A percentile compares a stretch with the other conserved stretches of the same genome.
Conservation (phyloP, 176 grass and related monocot genomes). For the Carex cristatella region DNA sequence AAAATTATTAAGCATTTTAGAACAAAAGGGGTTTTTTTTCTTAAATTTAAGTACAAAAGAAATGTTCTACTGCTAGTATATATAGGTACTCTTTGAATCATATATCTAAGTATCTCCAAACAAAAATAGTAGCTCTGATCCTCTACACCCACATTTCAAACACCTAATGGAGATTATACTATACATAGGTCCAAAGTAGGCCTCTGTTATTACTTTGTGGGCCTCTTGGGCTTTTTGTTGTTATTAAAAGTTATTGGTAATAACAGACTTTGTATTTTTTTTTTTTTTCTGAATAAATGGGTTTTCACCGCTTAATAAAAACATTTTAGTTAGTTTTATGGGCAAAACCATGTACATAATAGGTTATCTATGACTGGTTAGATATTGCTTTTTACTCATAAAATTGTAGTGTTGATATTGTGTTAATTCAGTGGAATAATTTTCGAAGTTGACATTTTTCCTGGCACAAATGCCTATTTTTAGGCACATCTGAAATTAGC, state of each 20-base stretch:
- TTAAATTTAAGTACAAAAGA: neutral
- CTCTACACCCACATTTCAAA: neutral
- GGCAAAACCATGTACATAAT: neutral
- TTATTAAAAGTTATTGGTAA: neutral
- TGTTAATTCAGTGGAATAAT: neutral
- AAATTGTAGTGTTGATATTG: neutral
- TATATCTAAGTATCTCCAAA: neutral
- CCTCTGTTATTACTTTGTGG: neutral
- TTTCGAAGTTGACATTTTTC: neutral
- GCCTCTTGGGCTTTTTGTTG: neutral
- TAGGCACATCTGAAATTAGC: slow-evolving; percentile 7
- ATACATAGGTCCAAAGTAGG: neutral
- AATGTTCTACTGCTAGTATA: neutral
- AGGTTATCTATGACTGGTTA: neutral
- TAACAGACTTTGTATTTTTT: neutral
- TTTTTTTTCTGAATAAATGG: neutral
- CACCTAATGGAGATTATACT: neutral
- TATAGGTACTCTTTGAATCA: neutral
- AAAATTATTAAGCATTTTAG: neutral
- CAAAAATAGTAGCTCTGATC: neutral
- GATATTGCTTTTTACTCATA: neutral
- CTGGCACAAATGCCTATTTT: neutral
- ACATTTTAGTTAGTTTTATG: neutral
- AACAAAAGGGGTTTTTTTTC: neutral
- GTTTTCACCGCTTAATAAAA: neutral